Conservation (phyloP, 2,329 filamentous ascomycete genomes). For the Sordariomycetes sp. region DNA sequence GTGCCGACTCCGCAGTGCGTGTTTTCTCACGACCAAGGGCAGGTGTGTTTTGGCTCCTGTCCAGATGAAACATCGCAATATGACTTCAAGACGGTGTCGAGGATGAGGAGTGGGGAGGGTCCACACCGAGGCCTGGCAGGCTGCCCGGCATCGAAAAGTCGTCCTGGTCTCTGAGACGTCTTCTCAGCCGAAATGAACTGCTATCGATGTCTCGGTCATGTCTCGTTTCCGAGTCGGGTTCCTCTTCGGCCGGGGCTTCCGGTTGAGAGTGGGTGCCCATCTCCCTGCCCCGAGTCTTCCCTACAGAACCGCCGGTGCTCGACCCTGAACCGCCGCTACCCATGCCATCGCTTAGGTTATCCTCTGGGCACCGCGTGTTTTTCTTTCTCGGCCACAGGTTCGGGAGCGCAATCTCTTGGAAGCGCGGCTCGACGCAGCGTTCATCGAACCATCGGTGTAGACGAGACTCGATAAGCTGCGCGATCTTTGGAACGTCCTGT, state of each 20-base stretch:
- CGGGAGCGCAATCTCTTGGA: slow-evolving; percentile 77
- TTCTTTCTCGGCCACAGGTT: slow-evolving; percentile 76
- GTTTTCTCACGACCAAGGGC: not conserved
- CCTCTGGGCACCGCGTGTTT: slow-evolving; percentile 67
- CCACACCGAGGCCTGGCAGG: slow-evolving; percentile 24
- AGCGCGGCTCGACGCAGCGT: slow-evolving; percentile 72
- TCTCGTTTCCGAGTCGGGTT: slow-evolving; percentile 22
- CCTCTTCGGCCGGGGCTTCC: slow-evolving; percentile 24
- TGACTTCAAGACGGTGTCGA: not conserved
- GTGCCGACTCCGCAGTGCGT: not conserved
- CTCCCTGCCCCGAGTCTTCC: slow-evolving; percentile 37
- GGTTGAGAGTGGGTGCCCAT: slow-evolving; percentile 37
- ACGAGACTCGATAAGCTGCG: slow-evolving; percentile 68
- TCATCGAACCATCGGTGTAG: slow-evolving; percentile 85
- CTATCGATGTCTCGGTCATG: slow-evolving; percentile 21
- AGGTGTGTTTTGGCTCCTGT: not conserved
- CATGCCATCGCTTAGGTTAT: slow-evolving; percentile 22
- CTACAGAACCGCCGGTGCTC: slow-evolving; percentile 2
- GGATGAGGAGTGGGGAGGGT: not conserved
- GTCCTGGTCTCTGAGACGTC: slow-evolving; percentile 23
- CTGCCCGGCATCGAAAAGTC: slow-evolving; percentile 36
- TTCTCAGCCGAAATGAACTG: slow-evolving; percentile 26
- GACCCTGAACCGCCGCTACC: not conserved
- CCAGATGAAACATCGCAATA: not conserved
- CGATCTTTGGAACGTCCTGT: slow-evolving; percentile 82